Base-by-base conservation (phyloP, 2,329 filamentous ascomycete genomes). In the Neonectria ditissima region DNA sequence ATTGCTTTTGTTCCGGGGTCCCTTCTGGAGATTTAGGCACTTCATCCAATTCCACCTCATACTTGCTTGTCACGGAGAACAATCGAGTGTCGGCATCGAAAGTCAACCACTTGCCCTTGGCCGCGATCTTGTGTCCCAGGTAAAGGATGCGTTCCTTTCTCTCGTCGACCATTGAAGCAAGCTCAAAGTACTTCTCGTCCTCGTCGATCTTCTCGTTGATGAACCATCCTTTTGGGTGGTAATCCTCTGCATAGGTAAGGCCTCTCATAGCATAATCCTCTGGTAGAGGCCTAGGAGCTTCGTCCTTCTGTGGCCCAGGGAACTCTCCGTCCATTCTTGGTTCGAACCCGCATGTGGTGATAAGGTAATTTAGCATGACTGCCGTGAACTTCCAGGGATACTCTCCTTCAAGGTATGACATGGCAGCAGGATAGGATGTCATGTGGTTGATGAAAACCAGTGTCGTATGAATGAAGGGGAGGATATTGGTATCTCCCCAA, bases 181-280 rank as follows among this genome's bases (percentile, higher is more conserved):
- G 76, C 70, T 92, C 90, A 48, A 92, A 85, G 16, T 84, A 84
- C 44, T 89, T 85, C 64, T 92, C 89, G 11, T 91, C 88, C n/a
- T 92, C 89, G 26, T 92, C 89, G 5, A 89, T 82, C 62, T 84
- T 84, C 1, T 84, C 82, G 9, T 83, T 81, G 0, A 74, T 68
- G 70, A 92, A 92, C 86, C 87, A 92, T 1, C 81, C 78, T 0
- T 76, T 59, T 0, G 89, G 88, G 56, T 86, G 89, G 59, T 90
- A 90, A 11, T 81, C 80, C 2, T 87, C 82, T 0, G 84, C 80
- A 80, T 88, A 92, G 2, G 88, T 74, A 1, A 92, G 78, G 0
- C 91, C 91, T 1, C 89, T 82, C 59, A 92, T 83, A 0, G 86
- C 82, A 67, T 87, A 92, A 64, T 94, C 91, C 52, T 93, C 91